Evolutionary conservation across 768 basidiomycete species (phyloP).

Genomic region (Suillus fuscotomentosus): DNA sequence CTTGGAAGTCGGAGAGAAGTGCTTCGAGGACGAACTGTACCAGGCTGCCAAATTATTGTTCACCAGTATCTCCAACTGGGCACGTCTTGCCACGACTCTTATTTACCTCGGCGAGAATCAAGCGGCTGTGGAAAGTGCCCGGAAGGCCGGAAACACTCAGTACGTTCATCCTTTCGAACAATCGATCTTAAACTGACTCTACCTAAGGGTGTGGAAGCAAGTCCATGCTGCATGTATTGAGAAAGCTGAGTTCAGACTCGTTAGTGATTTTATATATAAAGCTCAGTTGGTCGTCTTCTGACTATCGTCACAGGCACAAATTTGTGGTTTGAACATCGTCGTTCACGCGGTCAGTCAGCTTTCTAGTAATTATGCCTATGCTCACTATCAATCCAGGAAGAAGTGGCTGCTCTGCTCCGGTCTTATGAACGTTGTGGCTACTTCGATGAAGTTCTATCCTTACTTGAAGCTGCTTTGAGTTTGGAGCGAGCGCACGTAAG

Average conservation of each 20-base stretch:
- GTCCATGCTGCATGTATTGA: constrained; percentile 98
- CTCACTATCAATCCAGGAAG: constrained; percentile 50
- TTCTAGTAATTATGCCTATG: constrained; percentile 8
- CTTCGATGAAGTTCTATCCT: constrained; percentile 89
- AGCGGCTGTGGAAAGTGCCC: constrained; percentile 96
- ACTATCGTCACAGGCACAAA: constrained; percentile 68
- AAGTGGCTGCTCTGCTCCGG: constrained; percentile 68
- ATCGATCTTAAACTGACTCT: constrained; percentile 11
- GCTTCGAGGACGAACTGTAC: constrained; percentile 97
- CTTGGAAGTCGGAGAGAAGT: constrained; percentile 97
- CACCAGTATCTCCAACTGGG: constrained; percentile 98
- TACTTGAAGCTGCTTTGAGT: constrained; percentile 94
- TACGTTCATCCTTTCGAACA: constrained; percentile 35
- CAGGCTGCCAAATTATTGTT: constrained; percentile 96
- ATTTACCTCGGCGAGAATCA: constrained; percentile 99
- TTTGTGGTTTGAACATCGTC: constrained; percentile 97
- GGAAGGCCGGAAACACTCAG: constrained; percentile 99
- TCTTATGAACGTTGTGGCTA: constrained; percentile 90
- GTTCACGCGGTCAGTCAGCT: constrained; percentile 67
- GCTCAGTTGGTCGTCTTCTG: constrained; percentile 5
- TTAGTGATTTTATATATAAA: constrained; percentile 28
- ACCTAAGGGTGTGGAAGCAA: constrained; percentile 94
- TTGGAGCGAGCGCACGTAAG: constrained; percentile 90
- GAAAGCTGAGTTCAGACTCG: constrained; percentile 93
- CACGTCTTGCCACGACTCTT: constrained; percentile 93